Evolutionary conservation across 164 flowering plant species (phyloP), one percentile per base, ranked within the genome.

Genomic region (Annona cherimola): DNA sequence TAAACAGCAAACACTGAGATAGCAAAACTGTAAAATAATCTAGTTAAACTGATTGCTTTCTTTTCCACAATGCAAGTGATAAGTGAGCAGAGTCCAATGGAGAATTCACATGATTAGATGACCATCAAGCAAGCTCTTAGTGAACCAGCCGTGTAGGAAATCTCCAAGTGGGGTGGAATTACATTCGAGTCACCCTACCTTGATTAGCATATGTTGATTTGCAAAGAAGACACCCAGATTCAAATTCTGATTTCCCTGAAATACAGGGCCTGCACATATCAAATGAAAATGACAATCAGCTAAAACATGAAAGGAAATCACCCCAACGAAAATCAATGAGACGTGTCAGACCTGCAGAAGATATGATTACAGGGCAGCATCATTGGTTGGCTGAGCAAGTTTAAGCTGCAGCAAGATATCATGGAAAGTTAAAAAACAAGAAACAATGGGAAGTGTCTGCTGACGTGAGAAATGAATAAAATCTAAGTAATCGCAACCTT

Each of bases 351-450:
- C 96, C 79, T 73, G 91, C 91, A 89, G 68, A 89, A 84, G 3
- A 87, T 73, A 73, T 89, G 93, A 75, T 83, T 76, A 70, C 93
- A 90, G 0, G 91, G 91, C 11, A 87, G 82, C 77, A 90, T 65
- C 42, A 80, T 45, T 2, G 96, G 96, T 6, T 78, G 71, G 18
- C 68, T 69, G 14, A 85, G 74, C 81, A 90, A 79, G 61, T 80
- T 66, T 63, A 88, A 79, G 76, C 96, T 90, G 87, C 78, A 84
- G 78, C 2, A 62, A 61, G 43, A 3, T 18, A 12, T 18, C 40
- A 61, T 61, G 9, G 14, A 16, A 50, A 2, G 1, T 1, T 43
- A 70, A 42, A 43, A 41, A 9, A 19, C 26, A 14, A 6, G 5
- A 26, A 45, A 19, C 6, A 19, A 7, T 42, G 19, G 1, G 1